A percentile compares a stretch with the other conserved stretches of the same genome.
Conservation (phyloP, 2,329 filamentous ascomycete genomes). For the Paecilomyces niveus region DNA sequence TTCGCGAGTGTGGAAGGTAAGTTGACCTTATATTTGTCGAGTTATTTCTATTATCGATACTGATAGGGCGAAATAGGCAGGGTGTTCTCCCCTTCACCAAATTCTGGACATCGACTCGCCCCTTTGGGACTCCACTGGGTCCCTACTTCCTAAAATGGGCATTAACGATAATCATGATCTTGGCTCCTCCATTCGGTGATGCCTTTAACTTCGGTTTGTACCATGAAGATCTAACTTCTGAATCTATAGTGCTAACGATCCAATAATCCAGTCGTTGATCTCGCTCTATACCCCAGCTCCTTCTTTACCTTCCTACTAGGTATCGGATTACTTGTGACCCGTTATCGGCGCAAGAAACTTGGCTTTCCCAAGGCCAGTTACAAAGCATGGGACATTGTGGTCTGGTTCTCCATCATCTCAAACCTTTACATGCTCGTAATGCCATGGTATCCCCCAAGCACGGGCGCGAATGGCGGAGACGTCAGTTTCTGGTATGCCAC, state of each 20-base stretch:
- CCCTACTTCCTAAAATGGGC: constrained; percentile 54
- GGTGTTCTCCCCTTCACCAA: constrained; percentile 54
- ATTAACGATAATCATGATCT: constrained; percentile 54
- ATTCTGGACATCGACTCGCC: constrained; percentile 57
- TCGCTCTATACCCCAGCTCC: constrained; percentile 52
- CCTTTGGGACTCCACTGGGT: constrained; percentile 57
- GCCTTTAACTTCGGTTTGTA: constrained; percentile 55
- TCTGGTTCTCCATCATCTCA: constrained; percentile 54
- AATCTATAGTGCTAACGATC: neutral
- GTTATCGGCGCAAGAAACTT: constrained; percentile 47
- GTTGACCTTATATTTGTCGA: neutral
- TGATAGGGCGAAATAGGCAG: constrained; percentile 34
- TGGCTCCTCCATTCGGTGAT: constrained; percentile 55
- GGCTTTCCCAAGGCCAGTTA: constrained; percentile 47
- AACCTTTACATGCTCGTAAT: constrained; percentile 59
- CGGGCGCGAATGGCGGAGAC: constrained; percentile 53
- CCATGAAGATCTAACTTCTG: neutral
- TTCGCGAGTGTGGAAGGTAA: constrained; percentile 53
- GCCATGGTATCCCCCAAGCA: constrained; percentile 63
- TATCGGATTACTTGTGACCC: constrained; percentile 52
- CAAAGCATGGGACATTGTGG: constrained; percentile 50
- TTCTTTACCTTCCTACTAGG: constrained; percentile 54
- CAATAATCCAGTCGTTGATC: constrained; percentile 45
- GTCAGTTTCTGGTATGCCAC: constrained; percentile 70
- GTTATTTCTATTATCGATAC: neutral